Evolutionary conservation across 108 stramenopile genomes (phyloP), one percentile per base, ranked within the genome.

Genomic region (Hondaea fermentalgiana): DNA sequence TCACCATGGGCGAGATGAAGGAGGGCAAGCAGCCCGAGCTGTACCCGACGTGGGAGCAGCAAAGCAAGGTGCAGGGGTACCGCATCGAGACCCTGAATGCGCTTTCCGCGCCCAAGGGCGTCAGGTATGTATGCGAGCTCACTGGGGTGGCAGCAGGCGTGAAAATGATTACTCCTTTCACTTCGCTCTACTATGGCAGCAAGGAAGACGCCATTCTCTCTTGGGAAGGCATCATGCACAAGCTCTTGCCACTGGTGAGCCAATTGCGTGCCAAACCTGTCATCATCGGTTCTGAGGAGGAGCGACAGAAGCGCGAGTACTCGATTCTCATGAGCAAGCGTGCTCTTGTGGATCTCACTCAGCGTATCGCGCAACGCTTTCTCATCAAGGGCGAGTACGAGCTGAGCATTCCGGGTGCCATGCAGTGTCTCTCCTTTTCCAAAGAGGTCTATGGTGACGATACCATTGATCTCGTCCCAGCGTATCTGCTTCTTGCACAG

Each of bases 191-290:
- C 90, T 94, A 93, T 57, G 93, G 91, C 23, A 93, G 91, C 5
- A 57, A 90, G 60, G 93, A 93, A 60, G 92, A 93, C n/a, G 93
- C 93, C 64, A 92, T 93, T 87, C 58, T 87, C 29, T 91, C 92
- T 19, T 94, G 93, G 93, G 91, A 94, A 25, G 93, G 93, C 5
- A 94, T 94, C n/a, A 92, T 94, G 90, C 59, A 90, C 72, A 93
- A 92, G 88, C 93, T 94, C 14, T 83, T 92, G 59, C 92, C 92
- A 25, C 76, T 94, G n/a, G 51, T 94, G 8, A 93, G 93, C 5
- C 92, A 93, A 4, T 72, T 94, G 45, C 87, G 93, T 14, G 88
- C 92, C 49, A 59, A 89, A 42, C 59, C 93, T 4, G 69, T 89
- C 5, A 88, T 94, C 29, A 91, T 94, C 53, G 93, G 93, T 4